Conservation (phyloP, 2,329 filamentous ascomycete genomes). For the Botrytis elliptica region DNA sequence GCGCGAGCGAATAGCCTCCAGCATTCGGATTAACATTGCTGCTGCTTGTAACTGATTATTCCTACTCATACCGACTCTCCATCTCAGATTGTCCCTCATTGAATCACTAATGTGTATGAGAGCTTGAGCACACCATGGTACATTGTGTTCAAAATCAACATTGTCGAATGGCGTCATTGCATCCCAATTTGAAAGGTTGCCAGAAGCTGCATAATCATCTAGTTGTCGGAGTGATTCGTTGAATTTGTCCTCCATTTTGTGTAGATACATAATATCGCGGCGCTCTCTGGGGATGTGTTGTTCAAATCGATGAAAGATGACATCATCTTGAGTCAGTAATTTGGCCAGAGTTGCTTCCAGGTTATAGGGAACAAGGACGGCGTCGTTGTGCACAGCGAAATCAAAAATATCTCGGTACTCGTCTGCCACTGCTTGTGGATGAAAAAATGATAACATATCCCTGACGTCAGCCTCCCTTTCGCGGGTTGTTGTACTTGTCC, state of each 20-base stretch:
- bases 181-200: conserved; percentile 26
- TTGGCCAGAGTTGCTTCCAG: conserved; percentile 34
- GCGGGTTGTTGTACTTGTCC: background rate
- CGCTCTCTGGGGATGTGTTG: conserved; percentile 29
- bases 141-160: conserved; percentile 25
- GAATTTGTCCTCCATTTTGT: conserved; percentile 32
- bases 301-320: conserved; percentile 32
- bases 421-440: conserved; percentile 26
- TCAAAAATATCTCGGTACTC: conserved; percentile 34
- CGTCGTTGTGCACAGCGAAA: conserved; percentile 27
- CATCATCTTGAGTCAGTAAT: conserved; percentile 33
- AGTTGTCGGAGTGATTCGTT: conserved; percentile 26
- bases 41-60: conserved; percentile 30
- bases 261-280: conserved; percentile 32
- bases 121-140: conserved; percentile 34
- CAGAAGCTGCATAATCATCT: conserved; percentile 32
- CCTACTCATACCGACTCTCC: conserved; percentile 28
- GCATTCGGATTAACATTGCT: conserved; percentile 30
- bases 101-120: conserved; percentile 33
- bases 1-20: conserved; percentile 32
- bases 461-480: conserved; percentile 29
- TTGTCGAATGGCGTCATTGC: conserved; percentile 10
- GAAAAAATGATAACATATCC: conserved; percentile 37
- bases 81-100: conserved; percentile 28
- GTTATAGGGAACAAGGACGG: conserved; percentile 28